A percentile compares a stretch with the other conserved stretches of the same genome.
These are phyloP conservation scores for Sphaerulina musiva DNA, from an alignment of 2,329 filamentous ascomycete genomes.

Conservation along the genomic window DNA sequence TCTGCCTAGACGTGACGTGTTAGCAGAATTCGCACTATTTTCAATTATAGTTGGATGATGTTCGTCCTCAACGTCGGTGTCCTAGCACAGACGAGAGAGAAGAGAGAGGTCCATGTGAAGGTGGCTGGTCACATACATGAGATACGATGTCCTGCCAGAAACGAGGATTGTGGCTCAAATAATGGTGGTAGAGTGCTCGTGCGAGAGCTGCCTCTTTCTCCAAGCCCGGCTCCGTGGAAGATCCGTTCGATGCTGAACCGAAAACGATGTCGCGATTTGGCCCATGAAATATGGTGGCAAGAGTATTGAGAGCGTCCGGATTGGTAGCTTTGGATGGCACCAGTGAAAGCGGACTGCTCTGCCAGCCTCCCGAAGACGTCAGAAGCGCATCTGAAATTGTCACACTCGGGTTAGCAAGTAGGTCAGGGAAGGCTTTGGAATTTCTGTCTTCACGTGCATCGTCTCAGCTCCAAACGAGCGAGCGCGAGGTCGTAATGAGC, in stretches of 20 bases:
- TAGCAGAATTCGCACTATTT: too few relatives aligned
- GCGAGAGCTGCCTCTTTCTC: conserved; percentile 47
- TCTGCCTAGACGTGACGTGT: conserved; percentile 34
- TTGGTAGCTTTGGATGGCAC: conserved; percentile 50
- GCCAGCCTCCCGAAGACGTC: conserved; percentile 32
- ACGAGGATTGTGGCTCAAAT: conserved; percentile 44
- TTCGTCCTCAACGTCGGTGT: too few relatives aligned
- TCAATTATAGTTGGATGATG: too few relatives aligned
- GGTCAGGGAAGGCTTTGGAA: too few relatives aligned
- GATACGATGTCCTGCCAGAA: conserved; percentile 49
- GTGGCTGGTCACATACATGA: conserved; percentile 31
- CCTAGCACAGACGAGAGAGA: too few relatives aligned
- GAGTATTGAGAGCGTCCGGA: conserved; percentile 48
- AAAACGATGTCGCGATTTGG: conserved; percentile 37
- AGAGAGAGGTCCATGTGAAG: too few relatives aligned
- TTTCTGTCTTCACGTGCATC: too few relatives aligned
- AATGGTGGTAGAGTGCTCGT: conserved; percentile 50
- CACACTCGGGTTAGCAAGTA: too few relatives aligned
- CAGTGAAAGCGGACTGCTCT: conserved; percentile 42
- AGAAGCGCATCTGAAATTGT: conserved; percentile 36
- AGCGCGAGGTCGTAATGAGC: too few relatives aligned
- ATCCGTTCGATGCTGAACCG: conserved; percentile 29
- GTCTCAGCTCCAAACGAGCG: too few relatives aligned
- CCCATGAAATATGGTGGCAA: conserved; percentile 52
- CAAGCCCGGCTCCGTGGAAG: conserved; percentile 27